phyloP scores from a whole-genome alignment of 176 grass and related monocot species.

The Hordeum vulgare region DNA sequence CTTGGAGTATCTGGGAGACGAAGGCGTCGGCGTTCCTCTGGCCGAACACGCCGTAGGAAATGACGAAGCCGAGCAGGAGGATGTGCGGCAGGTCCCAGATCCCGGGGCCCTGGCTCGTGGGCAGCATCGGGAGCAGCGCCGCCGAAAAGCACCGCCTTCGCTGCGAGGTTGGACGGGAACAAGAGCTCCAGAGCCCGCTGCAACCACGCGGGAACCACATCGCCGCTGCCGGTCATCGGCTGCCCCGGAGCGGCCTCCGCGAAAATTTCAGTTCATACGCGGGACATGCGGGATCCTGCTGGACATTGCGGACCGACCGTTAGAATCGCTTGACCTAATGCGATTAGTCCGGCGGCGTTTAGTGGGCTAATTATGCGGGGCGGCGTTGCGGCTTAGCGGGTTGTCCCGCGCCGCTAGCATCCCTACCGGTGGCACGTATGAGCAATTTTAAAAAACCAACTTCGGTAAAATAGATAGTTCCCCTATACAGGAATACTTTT shows the following conservation, averaged over 20 bases:
- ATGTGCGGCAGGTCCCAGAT: conserved; percentile 77
- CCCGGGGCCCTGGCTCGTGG: conserved; percentile 34
- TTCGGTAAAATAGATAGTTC: too few relatives aligned
- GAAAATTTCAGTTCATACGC: too few relatives aligned
- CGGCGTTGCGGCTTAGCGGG: too few relatives aligned
- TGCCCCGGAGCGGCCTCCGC: not conserved
- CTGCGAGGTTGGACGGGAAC: conserved; percentile 42
- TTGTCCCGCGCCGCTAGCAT: too few relatives aligned
- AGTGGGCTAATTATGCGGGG: too few relatives aligned
- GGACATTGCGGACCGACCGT: too few relatives aligned
- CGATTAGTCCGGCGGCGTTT: too few relatives aligned
- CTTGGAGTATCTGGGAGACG: conserved; percentile 55
- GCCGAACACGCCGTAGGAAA: conserved; percentile 74
- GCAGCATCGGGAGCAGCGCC: conserved; percentile 54
- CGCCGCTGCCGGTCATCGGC: not conserved
- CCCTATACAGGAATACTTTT: too few relatives aligned
- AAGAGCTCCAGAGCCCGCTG: conserved; percentile 26
- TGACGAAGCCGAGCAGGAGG: conserved; percentile 65
- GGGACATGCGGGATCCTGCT: too few relatives aligned
- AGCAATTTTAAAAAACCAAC: too few relatives aligned
- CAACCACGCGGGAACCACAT: not conserved
- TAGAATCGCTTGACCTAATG: too few relatives aligned
- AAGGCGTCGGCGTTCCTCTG: conserved; percentile 48
- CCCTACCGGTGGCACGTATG: too few relatives aligned
- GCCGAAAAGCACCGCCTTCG: conserved; percentile 54